These are phyloP conservation scores for Crithidia sp. DNA, from an alignment of 208 protist genomes.

Conservation along the genomic window DNA sequence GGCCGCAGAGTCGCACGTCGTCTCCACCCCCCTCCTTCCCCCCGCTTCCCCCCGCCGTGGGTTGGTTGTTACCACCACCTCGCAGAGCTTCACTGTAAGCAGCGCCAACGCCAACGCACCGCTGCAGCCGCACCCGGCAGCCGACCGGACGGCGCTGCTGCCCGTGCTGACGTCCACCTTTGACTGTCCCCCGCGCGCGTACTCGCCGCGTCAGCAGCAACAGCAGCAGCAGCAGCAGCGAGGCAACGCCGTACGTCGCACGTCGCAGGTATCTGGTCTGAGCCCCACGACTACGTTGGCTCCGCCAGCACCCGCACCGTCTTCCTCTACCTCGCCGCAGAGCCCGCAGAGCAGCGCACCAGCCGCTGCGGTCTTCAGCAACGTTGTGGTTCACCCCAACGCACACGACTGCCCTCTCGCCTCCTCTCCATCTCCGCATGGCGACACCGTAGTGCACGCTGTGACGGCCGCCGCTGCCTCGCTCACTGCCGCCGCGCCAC, in stretches of 20 bases:
- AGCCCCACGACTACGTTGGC: too few species aligned
- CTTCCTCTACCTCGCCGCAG: too few species aligned
- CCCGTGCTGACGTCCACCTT: background rate
- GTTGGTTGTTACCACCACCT: too few species aligned
- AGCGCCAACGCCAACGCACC: too few species aligned
- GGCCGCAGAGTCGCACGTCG: background rate
- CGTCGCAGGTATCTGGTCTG: background rate
- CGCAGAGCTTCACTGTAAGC: background rate
- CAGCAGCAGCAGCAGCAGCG: constrained; percentile 9
- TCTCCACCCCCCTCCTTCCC: background rate
- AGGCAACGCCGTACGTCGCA: background rate
- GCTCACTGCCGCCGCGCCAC: background rate
- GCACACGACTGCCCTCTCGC: too few species aligned
- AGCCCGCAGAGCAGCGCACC: too few species aligned
- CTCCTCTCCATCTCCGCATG: too few species aligned
- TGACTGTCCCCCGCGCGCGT: background rate
- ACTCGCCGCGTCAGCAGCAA: background rate
- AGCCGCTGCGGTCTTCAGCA: too few species aligned
- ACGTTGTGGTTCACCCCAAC: too few species aligned
- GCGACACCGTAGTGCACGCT: background rate
- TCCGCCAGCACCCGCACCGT: too few species aligned
- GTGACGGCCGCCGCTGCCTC: background rate
- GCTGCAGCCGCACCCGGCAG: too few species aligned
- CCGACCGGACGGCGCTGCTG: background rate
- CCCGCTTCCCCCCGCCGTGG: background rate